Percentiles rank a stretch among this genome's conserved stretches.
Conservation (phyloP, 2,329 filamentous ascomycete genomes). For the Chaetomium sp. region DNA sequence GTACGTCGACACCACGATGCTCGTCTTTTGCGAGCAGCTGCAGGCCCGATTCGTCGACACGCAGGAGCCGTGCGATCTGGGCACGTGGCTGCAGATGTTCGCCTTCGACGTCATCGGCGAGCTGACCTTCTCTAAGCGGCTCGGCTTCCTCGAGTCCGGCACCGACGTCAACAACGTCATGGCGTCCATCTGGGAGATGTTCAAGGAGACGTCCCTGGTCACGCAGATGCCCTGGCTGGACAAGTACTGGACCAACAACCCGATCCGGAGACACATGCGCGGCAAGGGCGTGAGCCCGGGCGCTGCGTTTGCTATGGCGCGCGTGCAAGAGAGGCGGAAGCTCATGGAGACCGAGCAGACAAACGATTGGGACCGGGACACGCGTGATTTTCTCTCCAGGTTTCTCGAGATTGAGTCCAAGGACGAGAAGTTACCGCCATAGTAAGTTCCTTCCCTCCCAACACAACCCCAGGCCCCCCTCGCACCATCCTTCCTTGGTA, state of each 20-base stretch:
- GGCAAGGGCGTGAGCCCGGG: neutral
- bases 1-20: slow-evolving; percentile 32
- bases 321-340: neutral
- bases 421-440: no score
- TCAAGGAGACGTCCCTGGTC: slow-evolving; percentile 16
- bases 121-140: slow-evolving; percentile 27
- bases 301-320: neutral
- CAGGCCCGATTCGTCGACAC: neutral
- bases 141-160: slow-evolving; percentile 28
- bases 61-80: slow-evolving; percentile 13
- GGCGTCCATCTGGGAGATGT: slow-evolving; percentile 16
- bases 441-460: no score
- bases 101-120: slow-evolving; percentile 31
- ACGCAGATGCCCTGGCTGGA: slow-evolving; percentile 13
- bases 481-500: no score
- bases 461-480: no score
- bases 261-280: neutral
- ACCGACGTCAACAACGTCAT: slow-evolving; percentile 28
- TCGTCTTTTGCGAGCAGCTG: slow-evolving; percentile 25
- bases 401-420: no score
- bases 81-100: slow-evolving; percentile 28
- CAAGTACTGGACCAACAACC: slow-evolving; percentile 24
- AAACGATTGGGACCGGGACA: neutral
- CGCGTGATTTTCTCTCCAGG: neutral
- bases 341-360: neutral